Conservation (phyloP, 805 yeast genomes). For the Starmera amethionina region DNA sequence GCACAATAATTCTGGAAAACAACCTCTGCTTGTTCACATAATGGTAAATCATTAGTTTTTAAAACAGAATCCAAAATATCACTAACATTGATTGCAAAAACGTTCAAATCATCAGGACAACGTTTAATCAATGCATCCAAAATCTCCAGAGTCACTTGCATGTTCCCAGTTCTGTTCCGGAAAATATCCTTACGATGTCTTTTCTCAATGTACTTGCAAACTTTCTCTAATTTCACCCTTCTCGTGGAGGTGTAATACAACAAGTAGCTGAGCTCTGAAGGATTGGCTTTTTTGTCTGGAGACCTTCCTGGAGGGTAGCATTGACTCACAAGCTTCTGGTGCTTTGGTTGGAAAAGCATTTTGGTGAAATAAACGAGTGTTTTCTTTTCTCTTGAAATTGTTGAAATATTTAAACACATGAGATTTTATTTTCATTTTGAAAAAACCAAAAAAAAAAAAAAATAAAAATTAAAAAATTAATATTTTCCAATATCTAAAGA, state of each 20-base stretch:
- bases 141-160: slow-evolving; percentile 72
- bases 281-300: slow-evolving; percentile 82
- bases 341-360: slow-evolving; percentile 57
- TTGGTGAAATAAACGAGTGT: no score
- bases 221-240: slow-evolving; percentile 82
- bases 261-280: slow-evolving; percentile 82
- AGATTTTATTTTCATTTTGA: not conserved
- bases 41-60: slow-evolving; percentile 46
- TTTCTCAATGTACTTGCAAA: slow-evolving; percentile 55
- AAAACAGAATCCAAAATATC: slow-evolving; percentile 45
- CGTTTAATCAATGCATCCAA: slow-evolving; percentile 57
- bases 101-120: slow-evolving; percentile 77
- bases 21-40: slow-evolving; percentile 42
- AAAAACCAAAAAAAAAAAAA: not conserved
- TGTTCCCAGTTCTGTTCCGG: slow-evolving; percentile 63
- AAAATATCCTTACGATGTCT: slow-evolving; percentile 53
- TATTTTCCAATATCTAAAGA: not conserved
- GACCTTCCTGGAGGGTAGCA: slow-evolving; percentile 90
- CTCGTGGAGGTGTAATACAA: slow-evolving; percentile 86
- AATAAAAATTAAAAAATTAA: no score
- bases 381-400: no score
- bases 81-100: slow-evolving; percentile 64
- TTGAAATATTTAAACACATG: no score
- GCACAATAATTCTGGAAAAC: slow-evolving; percentile 39
- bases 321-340: slow-evolving; percentile 79